These are phyloP conservation scores for Chytriomyces sp. DNA, from an alignment of 192 early-diverging fungal genomes.

Conservation along the genomic window DNA sequence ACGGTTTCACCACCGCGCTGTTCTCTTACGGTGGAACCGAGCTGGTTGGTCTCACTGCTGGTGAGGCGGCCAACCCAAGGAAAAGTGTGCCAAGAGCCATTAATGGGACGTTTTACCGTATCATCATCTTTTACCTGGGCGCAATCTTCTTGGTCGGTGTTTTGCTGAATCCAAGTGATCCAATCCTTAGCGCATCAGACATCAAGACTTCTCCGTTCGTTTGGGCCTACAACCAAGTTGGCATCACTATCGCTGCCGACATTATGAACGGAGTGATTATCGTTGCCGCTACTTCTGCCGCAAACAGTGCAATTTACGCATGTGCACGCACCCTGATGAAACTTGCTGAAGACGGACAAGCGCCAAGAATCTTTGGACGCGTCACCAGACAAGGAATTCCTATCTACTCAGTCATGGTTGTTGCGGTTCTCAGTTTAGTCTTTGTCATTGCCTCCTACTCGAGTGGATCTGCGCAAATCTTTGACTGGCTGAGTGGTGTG, in stretches of 20 bases:
- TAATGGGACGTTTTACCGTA: slow-evolving; percentile 76
- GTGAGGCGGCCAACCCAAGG: slow-evolving; percentile 85
- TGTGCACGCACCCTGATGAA: slow-evolving; percentile 69
- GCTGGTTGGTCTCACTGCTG: slow-evolving; percentile 88
- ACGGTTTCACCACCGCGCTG: slow-evolving; percentile 74
- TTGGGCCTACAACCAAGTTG: slow-evolving; percentile 62
- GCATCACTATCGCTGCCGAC: slow-evolving; percentile 59
- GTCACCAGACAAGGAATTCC: slow-evolving; percentile 66
- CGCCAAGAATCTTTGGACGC: slow-evolving; percentile 60
- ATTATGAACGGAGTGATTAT: slow-evolving; percentile 79
- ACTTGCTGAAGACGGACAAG: slow-evolving; percentile 67
- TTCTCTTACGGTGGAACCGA: slow-evolving; percentile 58
- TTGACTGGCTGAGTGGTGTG: slow-evolving; percentile 48
- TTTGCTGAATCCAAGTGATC: slow-evolving; percentile 71
- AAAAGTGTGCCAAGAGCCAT: slow-evolving; percentile 48
- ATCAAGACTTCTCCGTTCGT: slow-evolving; percentile 70
- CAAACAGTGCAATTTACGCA: slow-evolving; percentile 78
- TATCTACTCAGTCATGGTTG: slow-evolving; percentile 57
- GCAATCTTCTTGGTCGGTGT: slow-evolving; percentile 74
- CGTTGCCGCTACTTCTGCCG: slow-evolving; percentile 72
- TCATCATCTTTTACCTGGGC: slow-evolving; percentile 74
- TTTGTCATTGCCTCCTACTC: slow-evolving; percentile 6
- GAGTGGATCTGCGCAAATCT: slow-evolving; percentile 44
- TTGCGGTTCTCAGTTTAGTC: slow-evolving; percentile 56
- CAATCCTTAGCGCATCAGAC: slow-evolving; percentile 55